phyloP scores from a whole-genome alignment of 805 yeast genomes.

The Diddensiella santjacobensis region DNA sequence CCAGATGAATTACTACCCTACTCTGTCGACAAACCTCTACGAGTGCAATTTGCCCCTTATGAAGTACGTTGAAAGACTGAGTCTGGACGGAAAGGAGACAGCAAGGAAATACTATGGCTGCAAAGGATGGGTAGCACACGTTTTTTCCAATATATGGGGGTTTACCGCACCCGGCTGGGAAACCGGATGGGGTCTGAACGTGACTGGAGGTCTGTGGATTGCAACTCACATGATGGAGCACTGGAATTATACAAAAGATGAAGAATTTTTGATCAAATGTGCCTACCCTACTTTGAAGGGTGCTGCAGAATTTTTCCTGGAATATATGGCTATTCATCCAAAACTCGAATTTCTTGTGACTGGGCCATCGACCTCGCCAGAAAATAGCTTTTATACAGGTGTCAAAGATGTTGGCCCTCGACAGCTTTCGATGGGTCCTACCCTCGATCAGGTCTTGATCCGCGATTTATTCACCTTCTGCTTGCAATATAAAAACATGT shows the following conservation, averaged over 20 bases:
- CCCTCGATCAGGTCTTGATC: constrained; percentile 5
- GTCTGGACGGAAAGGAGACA: constrained; percentile 7
- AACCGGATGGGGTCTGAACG: constrained; percentile 15
- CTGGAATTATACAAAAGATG: constrained; percentile 6
- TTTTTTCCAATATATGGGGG: constrained; percentile 14
- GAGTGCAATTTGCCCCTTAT: constrained; percentile 12
- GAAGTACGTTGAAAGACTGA: constrained; percentile 6
- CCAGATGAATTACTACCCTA: constrained; percentile 17
- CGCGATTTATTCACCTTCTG: constrained; percentile 4
- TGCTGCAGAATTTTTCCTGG: constrained; percentile 10
- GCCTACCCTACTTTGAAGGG: constrained; percentile 10
- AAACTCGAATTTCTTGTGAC: constrained; percentile 3
- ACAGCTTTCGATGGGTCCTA: constrained; percentile 9
- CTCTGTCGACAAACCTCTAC: constrained; percentile 6
- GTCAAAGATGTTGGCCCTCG: constrained; percentile 3
- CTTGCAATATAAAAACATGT: neutral
- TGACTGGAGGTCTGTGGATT: constrained; percentile 12
- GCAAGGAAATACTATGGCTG: constrained; percentile 13
- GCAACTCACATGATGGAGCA: constrained; percentile 11
- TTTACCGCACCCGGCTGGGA: constrained; percentile 15
- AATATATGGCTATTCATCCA: constrained; percentile 4
- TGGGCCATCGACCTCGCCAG: constrained; percentile 11
- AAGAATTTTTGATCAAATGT: neutral
- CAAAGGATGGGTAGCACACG: constrained; percentile 17
- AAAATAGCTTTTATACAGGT: constrained; percentile 8